phyloP scores from a whole-genome alignment of 371 early-diverging fungal genomes.

The Catenaria anguillulae region DNA sequence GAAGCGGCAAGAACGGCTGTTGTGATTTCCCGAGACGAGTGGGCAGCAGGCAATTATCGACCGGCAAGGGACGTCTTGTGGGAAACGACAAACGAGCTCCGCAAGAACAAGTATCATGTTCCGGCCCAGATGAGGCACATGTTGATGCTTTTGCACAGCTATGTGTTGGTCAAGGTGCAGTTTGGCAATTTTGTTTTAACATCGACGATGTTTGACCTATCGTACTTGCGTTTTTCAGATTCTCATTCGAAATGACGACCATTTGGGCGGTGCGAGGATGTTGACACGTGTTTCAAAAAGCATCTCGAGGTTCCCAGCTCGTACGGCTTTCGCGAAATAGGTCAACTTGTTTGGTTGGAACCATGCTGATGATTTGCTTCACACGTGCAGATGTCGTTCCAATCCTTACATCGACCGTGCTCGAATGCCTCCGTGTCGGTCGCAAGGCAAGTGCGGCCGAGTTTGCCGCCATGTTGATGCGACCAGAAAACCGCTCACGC shows the following conservation, averaged over 20 bases:
- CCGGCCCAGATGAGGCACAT: conserved; percentile 32
- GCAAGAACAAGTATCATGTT: conserved; percentile 16
- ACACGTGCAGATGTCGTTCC: conserved; percentile 22
- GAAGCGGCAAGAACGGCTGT: conserved; percentile 36
- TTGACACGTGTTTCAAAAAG: conserved; percentile 29
- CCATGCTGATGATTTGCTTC: too few relatives aligned
- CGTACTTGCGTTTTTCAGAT: too few relatives aligned
- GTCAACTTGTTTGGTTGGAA: too few relatives aligned
- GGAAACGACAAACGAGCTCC: conserved; percentile 25
- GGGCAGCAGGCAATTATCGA: conserved; percentile 30
- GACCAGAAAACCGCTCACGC: conserved; percentile 30
- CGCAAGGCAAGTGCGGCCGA: conserved; percentile 28
- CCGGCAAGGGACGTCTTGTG: conserved; percentile 31
- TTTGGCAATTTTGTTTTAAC: too few relatives aligned
- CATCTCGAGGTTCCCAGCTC: conserved; percentile 31
- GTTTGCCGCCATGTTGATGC: conserved; percentile 32
- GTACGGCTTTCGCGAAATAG: too few relatives aligned
- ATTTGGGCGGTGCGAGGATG: conserved; percentile 27
- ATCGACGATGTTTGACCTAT: too few relatives aligned
- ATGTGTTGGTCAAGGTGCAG: conserved; percentile 39
- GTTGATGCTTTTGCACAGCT: conserved; percentile 36
- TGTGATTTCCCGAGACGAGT: conserved; percentile 35
- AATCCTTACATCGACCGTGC: conserved; percentile 38
- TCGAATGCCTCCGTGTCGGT: conserved; percentile 31
- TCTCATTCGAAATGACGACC: conserved; percentile 25